Base-by-base conservation (phyloP, 2,329 filamentous ascomycete species). In the Paracoccidioides brasiliensis region DNA sequence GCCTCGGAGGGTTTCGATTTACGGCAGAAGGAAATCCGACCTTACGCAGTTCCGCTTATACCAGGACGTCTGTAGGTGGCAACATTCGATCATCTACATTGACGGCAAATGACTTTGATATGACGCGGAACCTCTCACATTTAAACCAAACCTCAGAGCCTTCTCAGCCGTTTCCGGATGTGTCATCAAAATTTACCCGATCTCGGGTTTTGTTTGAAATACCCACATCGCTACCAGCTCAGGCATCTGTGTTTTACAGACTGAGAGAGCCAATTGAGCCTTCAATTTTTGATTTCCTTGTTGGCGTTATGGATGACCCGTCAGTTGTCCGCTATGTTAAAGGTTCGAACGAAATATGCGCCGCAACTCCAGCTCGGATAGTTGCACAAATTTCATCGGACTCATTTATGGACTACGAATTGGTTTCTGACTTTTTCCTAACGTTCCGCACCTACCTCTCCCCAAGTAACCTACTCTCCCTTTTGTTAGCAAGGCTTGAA, bases 311-410 rank as follows among this genome's bases (percentile, higher is more conserved):
- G 50, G 88, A 97, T 67, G 83, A 95, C 66, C 80, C 81, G 49
- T 76, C 84, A 1, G 83, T 95, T 56, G 91, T 98, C 28, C 85
- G 88, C 56, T 95, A 94, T 69, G 84, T 88, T 15, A 70, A 83
- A 2, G 73, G 76, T 3, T 82, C 81, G 9, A 83, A 84, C 51
- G 80, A 88, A 44, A 90, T 98, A 22, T 85, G 84, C 35, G 93
- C 93, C 38, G 93, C 93, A 12, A 96, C 90, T 0, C 90, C 91
- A 1, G 84, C 90, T 3, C 85, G 93, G 10, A 82, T 98, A 41
- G 88, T 98, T 52, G 90, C 91, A 10, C 90, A 98, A 71, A 96
- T 98, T 60, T 97, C 93, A 0, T 97, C 93, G 0, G 89, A 93
- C 14, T 90, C 83, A 52, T 96, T 97, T 67, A 82, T 98, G 65